A percentile compares a stretch with the other conserved stretches of the same genome.
phyloP scores from a whole-genome alignment of 2,329 filamentous ascomycete genomes.

The Juglanconis sp. region DNA sequence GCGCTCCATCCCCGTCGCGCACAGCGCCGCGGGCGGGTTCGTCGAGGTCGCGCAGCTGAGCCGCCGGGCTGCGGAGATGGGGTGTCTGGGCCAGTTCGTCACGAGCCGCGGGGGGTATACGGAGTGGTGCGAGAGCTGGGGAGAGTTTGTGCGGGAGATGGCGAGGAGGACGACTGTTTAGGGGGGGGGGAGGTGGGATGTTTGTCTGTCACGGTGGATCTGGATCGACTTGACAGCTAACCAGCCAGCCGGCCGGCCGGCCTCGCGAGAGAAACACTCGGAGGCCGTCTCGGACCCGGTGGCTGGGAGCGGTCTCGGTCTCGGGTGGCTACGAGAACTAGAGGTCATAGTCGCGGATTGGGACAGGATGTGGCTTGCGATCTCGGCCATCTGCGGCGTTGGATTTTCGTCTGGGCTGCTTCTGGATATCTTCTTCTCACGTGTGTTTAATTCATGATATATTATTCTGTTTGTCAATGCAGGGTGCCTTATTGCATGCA shows the following conservation, averaged over 20 bases:
- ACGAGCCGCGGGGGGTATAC: conserved; percentile 21
- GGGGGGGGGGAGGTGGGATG: not conserved
- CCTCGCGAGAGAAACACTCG: not conserved
- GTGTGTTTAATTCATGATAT: no score
- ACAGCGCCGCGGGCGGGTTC: conserved; percentile 14
- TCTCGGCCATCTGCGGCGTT: no score
- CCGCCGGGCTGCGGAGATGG: conserved; percentile 12
- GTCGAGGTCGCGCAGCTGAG: conserved; percentile 5
- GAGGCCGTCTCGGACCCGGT: not conserved
- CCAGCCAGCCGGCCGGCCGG: not conserved
- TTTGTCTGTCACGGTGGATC: not conserved
- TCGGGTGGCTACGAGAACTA: not conserved
- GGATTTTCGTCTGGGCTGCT: no score
- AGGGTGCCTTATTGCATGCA: no score
- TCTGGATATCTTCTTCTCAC: no score
- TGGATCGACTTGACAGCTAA: not conserved
- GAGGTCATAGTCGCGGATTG: not conserved
- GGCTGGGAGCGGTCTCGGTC: not conserved
- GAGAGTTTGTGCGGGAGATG: conserved; percentile 18
- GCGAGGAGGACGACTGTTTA: conserved; percentile 7
- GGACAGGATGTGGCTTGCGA: not conserved
- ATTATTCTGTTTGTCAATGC: no score
- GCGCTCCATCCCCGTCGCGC: conserved; percentile 21
- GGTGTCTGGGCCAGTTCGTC: conserved; percentile 22
- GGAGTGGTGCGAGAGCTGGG: conserved; percentile 22